phyloP scores from a whole-genome alignment of 768 basidiomycete genomes.

The Pleurotus djamor region DNA sequence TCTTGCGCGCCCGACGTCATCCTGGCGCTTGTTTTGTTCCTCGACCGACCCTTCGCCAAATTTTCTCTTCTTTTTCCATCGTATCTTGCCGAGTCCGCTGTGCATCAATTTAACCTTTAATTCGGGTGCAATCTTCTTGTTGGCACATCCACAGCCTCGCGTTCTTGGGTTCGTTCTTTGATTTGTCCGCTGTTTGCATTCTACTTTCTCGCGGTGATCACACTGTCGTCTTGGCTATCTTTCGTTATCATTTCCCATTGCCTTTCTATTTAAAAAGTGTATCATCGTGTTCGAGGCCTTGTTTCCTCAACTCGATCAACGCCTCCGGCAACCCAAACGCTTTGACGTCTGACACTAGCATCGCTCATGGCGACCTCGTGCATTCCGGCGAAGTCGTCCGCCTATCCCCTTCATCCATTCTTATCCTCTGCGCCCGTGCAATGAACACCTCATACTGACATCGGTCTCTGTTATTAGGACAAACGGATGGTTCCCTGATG shows the following conservation, averaged over 20 bases:
- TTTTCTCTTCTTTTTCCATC: not conserved
- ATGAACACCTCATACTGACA: not conserved
- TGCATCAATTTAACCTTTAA: not conserved
- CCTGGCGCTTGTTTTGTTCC: not conserved
- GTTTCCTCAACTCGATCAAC: not conserved
- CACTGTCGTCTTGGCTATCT: not conserved
- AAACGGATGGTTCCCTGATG: constrained; percentile 90
- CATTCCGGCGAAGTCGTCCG: not conserved
- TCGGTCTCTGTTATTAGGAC: constrained; percentile 37
- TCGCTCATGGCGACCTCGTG: not conserved
- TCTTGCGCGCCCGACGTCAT: not conserved
- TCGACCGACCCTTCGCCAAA: not conserved
- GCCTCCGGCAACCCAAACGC: not conserved
- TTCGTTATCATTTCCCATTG: not conserved
- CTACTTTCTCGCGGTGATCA: not conserved
- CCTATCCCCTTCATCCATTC: not conserved
- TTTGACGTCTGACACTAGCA: not conserved
- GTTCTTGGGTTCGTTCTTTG: not conserved
- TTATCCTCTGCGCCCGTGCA: not conserved
- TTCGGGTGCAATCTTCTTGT: not conserved
- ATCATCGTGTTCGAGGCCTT: not conserved
- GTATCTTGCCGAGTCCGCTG: not conserved
- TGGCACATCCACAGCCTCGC: no score
- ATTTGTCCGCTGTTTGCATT: not conserved
- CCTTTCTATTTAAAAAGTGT: not conserved